Base-by-base conservation (phyloP, 805 yeast genomes). In the Tetrapisispora phaffii region DNA sequence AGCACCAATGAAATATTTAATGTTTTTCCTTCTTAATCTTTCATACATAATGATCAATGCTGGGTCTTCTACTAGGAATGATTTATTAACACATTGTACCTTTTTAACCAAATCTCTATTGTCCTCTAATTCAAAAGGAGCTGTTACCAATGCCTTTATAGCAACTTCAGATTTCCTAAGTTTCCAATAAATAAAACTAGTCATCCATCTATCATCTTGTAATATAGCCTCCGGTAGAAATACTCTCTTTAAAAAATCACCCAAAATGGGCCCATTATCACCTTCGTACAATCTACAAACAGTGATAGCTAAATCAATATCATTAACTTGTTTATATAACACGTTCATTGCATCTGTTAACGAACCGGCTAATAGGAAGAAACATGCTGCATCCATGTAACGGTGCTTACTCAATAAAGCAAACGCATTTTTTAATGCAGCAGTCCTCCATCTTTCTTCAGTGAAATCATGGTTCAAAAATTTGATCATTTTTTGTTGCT, bases 341-440 rank as follows among this genome's bases (percentile, higher is more conserved):
- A 88, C 90, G 58, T 75, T 79, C 24, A 83, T 83, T 47, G 88
- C 79, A 65, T 93, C 97, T 44, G 75, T 75, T 13, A 86, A 64
- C 0, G 88, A 70, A 42, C 74, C 88, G 0, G 85, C 96, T 12
- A 90, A 69, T 31, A 90, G 63, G 63, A 90, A 90, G 60, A 93
- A 89, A 20, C 82, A 79, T 0, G 97, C 96, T 0, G 97, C 95
- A 62, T 88, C 94, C 59, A 75, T 67, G 56, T 74, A 85, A 35
- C 97, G 69, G 62, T 89, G 98, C 56, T 87, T 87, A 49, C 97
- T 85, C 51, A 93, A 62, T 36, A 90, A 67, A 0, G 86, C 97
- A 69, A 78, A 90, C 0, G 97, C 97, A 65, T 90, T 90, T 57
- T 93, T 93, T 55, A 79, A 63, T 0, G 97, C 97, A 1, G 97